Evolutionary conservation across 495 filamentous ascomycete species (phyloP), one percentile per base, ranked within the genome.

Genomic region (Poronia punctata): DNA sequence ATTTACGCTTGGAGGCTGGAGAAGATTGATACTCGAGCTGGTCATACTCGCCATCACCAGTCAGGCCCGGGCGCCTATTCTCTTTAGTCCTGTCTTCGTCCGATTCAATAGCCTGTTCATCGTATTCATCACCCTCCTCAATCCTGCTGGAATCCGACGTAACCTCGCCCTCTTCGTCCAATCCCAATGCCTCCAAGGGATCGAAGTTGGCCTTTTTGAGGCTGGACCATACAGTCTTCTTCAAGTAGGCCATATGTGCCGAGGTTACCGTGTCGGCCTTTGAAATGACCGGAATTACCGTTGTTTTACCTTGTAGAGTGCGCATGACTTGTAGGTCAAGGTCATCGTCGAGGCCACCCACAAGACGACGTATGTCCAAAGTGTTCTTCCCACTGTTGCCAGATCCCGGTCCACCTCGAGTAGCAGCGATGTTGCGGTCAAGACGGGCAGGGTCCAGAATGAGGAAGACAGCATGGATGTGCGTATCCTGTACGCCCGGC

Each of bases 241-340:
- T 95, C 31, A 98, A 78, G 56, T 84, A 78, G n/a, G 71, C 66
- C 92, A 98, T 96, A 62, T 98, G 92, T 18, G 84, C 79, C 3
- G 81, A 78, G 29, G 92, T 97, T 50, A 97, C 85, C 10, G 88
- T 97, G 59, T 98, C 92, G 24, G 92, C 93, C 66, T 98, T 98
- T 55, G 88, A 85, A 61, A 98, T 89, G 26, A 98, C 84, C 1
- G 92, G 92, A 22, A 98, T 86, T 36, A 97, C 86, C 1, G 87
- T 94, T 0, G 93, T 96, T 69, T 96, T 98, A 49, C 88, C 88
- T 56, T 92, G 79, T 24, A 98, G 71, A 12, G 82, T 84, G 35
- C 85, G 83, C 38, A 98, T 70, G 29, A 97, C 84, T 54, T 94
- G 86, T 17, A 98, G 63, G 56, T 98, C 92, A 5, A 98, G 73